Base-by-base conservation (phyloP, 495 filamentous ascomycete species). In the Articulospora tetracladia region DNA sequence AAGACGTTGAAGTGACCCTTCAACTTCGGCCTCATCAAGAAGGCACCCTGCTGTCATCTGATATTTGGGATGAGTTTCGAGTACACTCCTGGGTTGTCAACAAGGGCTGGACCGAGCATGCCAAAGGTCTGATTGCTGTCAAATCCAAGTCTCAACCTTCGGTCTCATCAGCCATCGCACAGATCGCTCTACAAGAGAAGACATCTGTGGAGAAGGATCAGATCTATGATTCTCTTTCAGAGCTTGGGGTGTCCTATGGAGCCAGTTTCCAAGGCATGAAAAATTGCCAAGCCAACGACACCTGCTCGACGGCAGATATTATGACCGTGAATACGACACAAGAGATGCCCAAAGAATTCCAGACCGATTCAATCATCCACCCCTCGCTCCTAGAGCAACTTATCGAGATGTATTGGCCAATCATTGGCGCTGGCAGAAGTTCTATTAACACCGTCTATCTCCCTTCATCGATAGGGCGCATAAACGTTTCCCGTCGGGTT, bases 401-500 rank as follows among this genome's bases (percentile, higher is more conserved):
- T 3, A 66, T 66, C 15, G 66, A 68, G 23, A 63, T 66, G 51
- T 48, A 64, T 17, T 78, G 74, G 74, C 73, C 74, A 0, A 72
- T 78, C 25, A 63, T 78, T 15, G 75, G 76, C 4, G 69, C 75
- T 17, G 76, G 75, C 8, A 64, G 72, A n/a, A 70, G 67, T 59
- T 63, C 70, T 12, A 61, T 76, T n/a, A 68, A 73, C 1, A 69
- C 69, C 0, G 64, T 78, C 24, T 78, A 77, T 65, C 75, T 78
- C 71, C 76, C 76, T 0, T 74, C 73, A 4, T 66, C 71, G 50
- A 68, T 78, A 34, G 73, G 73, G 41, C 63, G 63, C 19, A 34
- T 74, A 23, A 66, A 46, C 12, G 66, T 76, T 44, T 64, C 63
- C 23, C 44, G 75, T 74, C 48, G 51, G 74, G 47, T 76, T 72